These are phyloP conservation scores for Talaromyces rugulosus DNA, from an alignment of 2,329 filamentous ascomycete species.

Conservation along the genomic window DNA sequence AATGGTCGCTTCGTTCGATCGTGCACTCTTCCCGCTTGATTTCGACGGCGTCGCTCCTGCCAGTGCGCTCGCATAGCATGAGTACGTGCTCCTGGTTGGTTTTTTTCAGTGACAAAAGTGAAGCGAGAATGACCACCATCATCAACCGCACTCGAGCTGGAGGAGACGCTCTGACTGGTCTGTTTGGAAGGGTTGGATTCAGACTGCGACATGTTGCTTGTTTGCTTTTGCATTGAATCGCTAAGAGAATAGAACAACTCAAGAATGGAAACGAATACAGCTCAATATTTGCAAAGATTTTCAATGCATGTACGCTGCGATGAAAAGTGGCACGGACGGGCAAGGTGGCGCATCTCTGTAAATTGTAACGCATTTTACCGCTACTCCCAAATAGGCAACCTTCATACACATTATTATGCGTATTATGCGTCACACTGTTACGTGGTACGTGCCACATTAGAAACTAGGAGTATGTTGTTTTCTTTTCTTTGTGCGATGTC, in stretches of 20 bases:
- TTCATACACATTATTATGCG: neutral
- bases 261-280: neutral
- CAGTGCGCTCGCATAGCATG: constrained; percentile 38
- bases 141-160: neutral
- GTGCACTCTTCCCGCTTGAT: constrained; percentile 3
- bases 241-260: neutral
- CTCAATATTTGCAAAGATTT: neutral
- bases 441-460: neutral
- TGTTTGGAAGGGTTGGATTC: neutral
- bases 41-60: constrained; percentile 23
- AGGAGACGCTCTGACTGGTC: neutral
- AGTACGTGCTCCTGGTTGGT: constrained; percentile 23
- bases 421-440: neutral
- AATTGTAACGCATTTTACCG: neutral
- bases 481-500: neutral
- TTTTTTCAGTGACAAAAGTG: constrained; percentile 19
- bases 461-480: neutral
- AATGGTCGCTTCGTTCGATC: neutral
- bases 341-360: neutral
- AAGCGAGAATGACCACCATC: constrained; percentile 11
- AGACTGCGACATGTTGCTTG: neutral
- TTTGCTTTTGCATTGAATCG: neutral
- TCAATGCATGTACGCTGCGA: neutral
- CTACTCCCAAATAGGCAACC: neutral
- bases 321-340: neutral